Evolutionary conservation across 768 basidiomycete genomes (phyloP).

Genomic region (Kwoniella dejecticola): DNA sequence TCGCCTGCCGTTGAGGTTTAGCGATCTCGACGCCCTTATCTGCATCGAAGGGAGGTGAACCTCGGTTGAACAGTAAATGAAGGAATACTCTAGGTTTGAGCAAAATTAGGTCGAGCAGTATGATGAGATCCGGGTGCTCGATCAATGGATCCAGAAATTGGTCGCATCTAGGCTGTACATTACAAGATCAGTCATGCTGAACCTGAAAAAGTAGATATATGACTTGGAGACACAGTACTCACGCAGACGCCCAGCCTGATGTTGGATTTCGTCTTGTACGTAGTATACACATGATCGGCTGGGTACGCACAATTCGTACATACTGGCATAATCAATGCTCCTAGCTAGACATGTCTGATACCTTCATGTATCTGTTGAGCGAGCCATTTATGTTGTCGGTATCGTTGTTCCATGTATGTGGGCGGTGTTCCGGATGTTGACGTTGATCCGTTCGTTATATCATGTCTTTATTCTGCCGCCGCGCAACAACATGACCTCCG

Average conservation of each 20-base stretch:
- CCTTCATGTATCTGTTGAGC: neutral
- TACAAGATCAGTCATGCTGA: neutral
- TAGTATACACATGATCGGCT: constrained; percentile 51
- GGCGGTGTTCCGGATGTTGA: too few relatives aligned
- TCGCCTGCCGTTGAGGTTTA: neutral
- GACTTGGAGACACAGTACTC: constrained; percentile 32
- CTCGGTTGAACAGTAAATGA: constrained; percentile 54
- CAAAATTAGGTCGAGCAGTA: constrained; percentile 54
- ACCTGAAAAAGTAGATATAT: neutral
- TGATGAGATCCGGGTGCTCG: constrained; percentile 52
- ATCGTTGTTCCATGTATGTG: too few relatives aligned
- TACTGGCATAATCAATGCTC: constrained; percentile 46
- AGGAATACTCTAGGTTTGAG: constrained; percentile 55
- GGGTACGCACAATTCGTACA: constrained; percentile 52
- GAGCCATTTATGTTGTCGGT: neutral
- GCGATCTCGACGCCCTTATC: neutral
- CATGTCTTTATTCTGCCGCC: too few relatives aligned
- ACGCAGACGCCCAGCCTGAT: constrained; percentile 55
- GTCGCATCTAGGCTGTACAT: constrained; percentile 40
- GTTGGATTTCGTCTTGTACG: constrained; percentile 54
- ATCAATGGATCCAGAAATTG: constrained; percentile 54
- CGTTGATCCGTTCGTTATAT: too few relatives aligned
- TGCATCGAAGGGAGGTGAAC: constrained; percentile 34
- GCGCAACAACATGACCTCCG: too few relatives aligned
- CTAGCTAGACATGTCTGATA: too few relatives aligned